These are phyloP conservation scores for Epichloe baconii DNA, from an alignment of 2,329 filamentous ascomycete genomes.

Conservation along the genomic window DNA sequence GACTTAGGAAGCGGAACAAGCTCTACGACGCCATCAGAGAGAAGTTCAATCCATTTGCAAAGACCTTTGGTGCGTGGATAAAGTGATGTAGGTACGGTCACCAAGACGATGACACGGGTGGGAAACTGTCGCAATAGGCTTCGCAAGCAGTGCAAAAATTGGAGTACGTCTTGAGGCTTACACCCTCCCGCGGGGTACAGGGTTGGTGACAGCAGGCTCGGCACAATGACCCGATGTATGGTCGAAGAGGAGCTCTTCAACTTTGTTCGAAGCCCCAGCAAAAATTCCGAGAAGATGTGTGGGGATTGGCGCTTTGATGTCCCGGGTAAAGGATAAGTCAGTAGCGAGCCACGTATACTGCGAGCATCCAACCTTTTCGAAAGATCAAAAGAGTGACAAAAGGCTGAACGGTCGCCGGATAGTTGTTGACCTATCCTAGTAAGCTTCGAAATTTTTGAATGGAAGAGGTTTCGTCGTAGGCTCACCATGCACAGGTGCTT, in stretches of 20 bases:
- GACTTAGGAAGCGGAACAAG: slow-evolving; percentile 55
- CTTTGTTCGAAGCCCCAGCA: slow-evolving; percentile 42
- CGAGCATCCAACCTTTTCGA: slow-evolving; percentile 45
- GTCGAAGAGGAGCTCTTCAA: slow-evolving; percentile 44
- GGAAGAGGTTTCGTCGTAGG: neutral
- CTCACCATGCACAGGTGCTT: slow-evolving; percentile 24
- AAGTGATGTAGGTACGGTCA: slow-evolving; percentile 68
- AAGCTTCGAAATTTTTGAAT: neutral
- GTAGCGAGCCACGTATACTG: slow-evolving; percentile 36
- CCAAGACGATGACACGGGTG: slow-evolving; percentile 53
- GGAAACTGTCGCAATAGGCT: slow-evolving; percentile 58
- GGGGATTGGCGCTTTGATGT: slow-evolving; percentile 12
- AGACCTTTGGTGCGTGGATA: slow-evolving; percentile 65
- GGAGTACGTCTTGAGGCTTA: slow-evolving; percentile 60
- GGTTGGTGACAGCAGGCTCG: slow-evolving; percentile 74
- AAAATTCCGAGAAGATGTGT: slow-evolving; percentile 49
- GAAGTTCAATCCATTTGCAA: slow-evolving; percentile 71
- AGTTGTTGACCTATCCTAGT: slow-evolving; percentile 3
- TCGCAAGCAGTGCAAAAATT: slow-evolving; percentile 69
- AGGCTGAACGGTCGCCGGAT: slow-evolving; percentile 18
- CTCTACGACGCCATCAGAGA: slow-evolving; percentile 79
- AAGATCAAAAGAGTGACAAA: slow-evolving; percentile 64
- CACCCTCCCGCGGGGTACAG: slow-evolving; percentile 59
- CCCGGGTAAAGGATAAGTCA: slow-evolving; percentile 35
- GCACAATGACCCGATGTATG: slow-evolving; percentile 75